Evolutionary conservation across 495 filamentous ascomycete genomes (phyloP).

Genomic region (Neurospora pannonica): DNA sequence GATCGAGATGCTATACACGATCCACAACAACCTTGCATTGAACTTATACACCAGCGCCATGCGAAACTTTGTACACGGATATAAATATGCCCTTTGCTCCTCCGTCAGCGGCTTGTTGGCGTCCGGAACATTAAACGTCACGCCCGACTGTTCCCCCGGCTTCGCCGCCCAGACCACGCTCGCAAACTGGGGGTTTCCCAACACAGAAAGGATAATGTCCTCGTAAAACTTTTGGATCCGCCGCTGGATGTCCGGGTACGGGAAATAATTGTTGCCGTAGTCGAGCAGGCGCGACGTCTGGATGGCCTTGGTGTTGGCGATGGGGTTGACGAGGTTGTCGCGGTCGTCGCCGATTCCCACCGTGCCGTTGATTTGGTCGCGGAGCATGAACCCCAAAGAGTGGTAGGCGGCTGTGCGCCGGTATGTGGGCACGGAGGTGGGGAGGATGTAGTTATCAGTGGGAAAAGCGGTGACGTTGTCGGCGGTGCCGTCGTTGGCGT

Average conservation of each 20-base stretch:
- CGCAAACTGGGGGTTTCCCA: slow-evolving; percentile 25
- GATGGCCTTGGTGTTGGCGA: slow-evolving; percentile 24
- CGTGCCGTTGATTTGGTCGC: slow-evolving; percentile 29
- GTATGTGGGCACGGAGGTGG: slow-evolving; percentile 17
- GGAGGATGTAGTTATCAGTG: slow-evolving; percentile 24
- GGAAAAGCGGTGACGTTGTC: slow-evolving; percentile 30
- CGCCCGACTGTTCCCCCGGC: slow-evolving; percentile 18
- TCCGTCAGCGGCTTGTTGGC: background rate
- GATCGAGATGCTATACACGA: slow-evolving; percentile 27
- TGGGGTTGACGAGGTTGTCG: slow-evolving; percentile 19
- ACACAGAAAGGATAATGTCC: slow-evolving; percentile 26
- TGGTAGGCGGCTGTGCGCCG: slow-evolving; percentile 27
- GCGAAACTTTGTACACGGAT: slow-evolving; percentile 23
- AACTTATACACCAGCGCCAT: slow-evolving; percentile 23
- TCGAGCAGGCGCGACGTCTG: slow-evolving; percentile 26
- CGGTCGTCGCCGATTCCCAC: slow-evolving; percentile 12
- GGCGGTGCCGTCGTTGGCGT: slow-evolving; percentile 25
- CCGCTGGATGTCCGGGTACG: slow-evolving; percentile 6
- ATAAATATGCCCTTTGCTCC: background rate
- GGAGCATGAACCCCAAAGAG: slow-evolving; percentile 22
- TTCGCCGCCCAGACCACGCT: slow-evolving; percentile 28
- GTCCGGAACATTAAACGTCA: background rate
- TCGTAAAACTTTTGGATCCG: slow-evolving; percentile 25
- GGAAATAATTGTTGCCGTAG: slow-evolving; percentile 20
- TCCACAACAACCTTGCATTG: slow-evolving; percentile 27